phyloP scores from a whole-genome alignment of 345 rosid genomes.

The Linum lewisii region DNA sequence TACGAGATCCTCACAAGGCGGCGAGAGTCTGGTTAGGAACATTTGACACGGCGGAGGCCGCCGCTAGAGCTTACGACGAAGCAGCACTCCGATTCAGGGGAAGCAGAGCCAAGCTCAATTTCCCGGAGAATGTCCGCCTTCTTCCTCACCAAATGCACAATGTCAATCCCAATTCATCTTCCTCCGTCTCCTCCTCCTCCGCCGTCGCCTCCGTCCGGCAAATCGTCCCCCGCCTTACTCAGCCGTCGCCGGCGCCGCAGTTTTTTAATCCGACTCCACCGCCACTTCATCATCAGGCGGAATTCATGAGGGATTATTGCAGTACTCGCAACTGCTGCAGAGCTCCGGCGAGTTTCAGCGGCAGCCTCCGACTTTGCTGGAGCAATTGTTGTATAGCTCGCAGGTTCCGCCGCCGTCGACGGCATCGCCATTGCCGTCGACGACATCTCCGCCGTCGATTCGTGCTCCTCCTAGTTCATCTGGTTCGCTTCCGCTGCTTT shows the following conservation, averaged over 20 bases:
- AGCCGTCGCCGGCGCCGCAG: constrained; percentile 3
- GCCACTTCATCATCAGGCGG: constrained; percentile 18
- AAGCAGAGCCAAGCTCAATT: constrained; percentile 24
- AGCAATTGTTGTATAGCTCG: constrained; percentile 30
- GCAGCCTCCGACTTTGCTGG: constrained; percentile 19
- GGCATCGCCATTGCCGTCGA: constrained; percentile 15
- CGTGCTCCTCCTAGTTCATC: constrained; percentile 18
- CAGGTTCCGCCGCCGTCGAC: constrained; percentile 24
- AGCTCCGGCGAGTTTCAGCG: constrained; percentile 22
- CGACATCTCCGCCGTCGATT: constrained; percentile 14
- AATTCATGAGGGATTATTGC: constrained; percentile 32
- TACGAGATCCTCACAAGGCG: constrained; percentile 76
- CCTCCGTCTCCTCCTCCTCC: not conserved
- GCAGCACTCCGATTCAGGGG: constrained; percentile 86
- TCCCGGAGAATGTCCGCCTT: not conserved
- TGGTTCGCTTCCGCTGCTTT: constrained; percentile 40
- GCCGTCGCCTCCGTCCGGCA: not conserved
- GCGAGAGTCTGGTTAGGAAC: constrained; percentile 88
- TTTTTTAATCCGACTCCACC: constrained; percentile 16
- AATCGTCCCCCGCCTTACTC: not conserved
- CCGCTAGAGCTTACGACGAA: constrained; percentile 68
- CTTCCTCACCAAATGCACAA: not conserved
- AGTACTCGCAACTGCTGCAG: constrained; percentile 42
- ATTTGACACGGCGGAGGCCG: constrained; percentile 31
- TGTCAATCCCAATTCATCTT: not conserved